Conservation (phyloP, 495 filamentous ascomycete species). For the Aspergillus avenaceus region DNA sequence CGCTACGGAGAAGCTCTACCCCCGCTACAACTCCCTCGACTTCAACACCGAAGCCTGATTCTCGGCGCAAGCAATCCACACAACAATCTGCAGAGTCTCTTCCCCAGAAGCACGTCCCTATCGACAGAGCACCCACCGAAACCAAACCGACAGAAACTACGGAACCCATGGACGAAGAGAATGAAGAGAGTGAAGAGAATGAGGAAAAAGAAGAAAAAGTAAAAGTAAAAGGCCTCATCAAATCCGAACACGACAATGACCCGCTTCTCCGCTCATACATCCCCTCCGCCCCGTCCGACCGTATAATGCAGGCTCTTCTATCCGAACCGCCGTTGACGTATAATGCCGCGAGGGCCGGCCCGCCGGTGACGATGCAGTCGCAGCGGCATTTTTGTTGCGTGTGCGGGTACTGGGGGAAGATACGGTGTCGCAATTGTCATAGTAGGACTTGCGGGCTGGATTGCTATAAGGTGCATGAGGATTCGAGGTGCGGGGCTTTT, state of each 20-base stretch:
- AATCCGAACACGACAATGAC: slow-evolving; percentile 51
- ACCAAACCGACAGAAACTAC: slow-evolving; percentile 2
- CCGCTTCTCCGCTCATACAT: slow-evolving; percentile 59
- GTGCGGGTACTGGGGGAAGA: slow-evolving; percentile 89
- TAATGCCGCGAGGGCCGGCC: slow-evolving; percentile 63
- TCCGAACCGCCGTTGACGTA: slow-evolving; percentile 74
- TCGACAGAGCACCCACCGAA: not conserved
- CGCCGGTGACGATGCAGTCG: slow-evolving; percentile 50
- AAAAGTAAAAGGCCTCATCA: slow-evolving; percentile 34
- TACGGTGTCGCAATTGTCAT: slow-evolving; percentile 81
- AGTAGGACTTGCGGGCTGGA: slow-evolving; percentile 74
- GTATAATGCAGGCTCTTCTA: slow-evolving; percentile 64
- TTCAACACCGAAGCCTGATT: slow-evolving; percentile 14
- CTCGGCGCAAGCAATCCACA: slow-evolving; percentile 16
- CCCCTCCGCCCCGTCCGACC: slow-evolving; percentile 60
- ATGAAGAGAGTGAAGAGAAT: slow-evolving; percentile 18
- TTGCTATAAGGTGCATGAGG: slow-evolving; percentile 75
- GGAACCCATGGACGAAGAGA: slow-evolving; percentile 8
- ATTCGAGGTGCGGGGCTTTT: slow-evolving; percentile 71
- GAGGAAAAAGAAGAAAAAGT: slow-evolving; percentile 15
- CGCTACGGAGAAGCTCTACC: slow-evolving; percentile 29
- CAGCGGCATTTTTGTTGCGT: slow-evolving; percentile 75
- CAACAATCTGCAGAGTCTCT: not conserved
- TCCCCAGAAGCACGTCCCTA: too few species aligned
- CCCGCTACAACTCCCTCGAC: slow-evolving; percentile 32